Conservation (phyloP, 371 early-diverging fungal genomes). For the Vairimorpha ceranae region DNA sequence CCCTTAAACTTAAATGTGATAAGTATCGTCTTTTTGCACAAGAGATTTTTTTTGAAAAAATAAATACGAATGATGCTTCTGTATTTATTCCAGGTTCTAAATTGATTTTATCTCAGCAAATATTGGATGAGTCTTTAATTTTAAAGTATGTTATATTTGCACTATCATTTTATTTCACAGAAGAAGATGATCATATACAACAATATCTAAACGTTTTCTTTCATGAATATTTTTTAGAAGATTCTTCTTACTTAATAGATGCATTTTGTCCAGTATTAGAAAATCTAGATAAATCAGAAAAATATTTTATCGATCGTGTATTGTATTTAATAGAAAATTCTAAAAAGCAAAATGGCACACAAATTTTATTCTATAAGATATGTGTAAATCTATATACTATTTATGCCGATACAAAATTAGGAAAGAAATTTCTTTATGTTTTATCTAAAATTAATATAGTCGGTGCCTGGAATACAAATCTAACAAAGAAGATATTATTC, state of each 20-base stretch:
- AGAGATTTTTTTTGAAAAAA: background rate
- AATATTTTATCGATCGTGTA: slow-evolving; percentile 30
- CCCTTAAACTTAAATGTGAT: background rate
- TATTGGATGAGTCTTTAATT: background rate
- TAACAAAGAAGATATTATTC: slow-evolving; percentile 40
- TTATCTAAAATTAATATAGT: slow-evolving; percentile 23
- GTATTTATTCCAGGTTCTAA: slow-evolving; percentile 36
- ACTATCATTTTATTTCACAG: slow-evolving; percentile 27
- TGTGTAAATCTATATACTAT: slow-evolving; percentile 18
- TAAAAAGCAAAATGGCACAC: slow-evolving; percentile 8
- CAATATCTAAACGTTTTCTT: slow-evolving; percentile 47
- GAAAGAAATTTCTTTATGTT: slow-evolving; percentile 11
- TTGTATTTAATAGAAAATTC: slow-evolving; percentile 44
- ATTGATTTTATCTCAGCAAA: background rate
- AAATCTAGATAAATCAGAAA: background rate
- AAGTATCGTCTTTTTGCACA: background rate
- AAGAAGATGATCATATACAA: slow-evolving; percentile 43
- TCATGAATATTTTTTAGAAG: slow-evolving; percentile 33
- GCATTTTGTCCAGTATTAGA: slow-evolving; percentile 27
- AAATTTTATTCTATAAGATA: slow-evolving; percentile 35
- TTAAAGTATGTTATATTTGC: slow-evolving; percentile 11
- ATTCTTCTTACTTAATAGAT: slow-evolving; percentile 2
- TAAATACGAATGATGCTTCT: background rate
- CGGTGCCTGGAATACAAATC: slow-evolving; percentile 22
- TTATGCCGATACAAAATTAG: background rate